phyloP scores from a whole-genome alignment of 768 basidiomycete genomes.

The Serendipita vermifera region DNA sequence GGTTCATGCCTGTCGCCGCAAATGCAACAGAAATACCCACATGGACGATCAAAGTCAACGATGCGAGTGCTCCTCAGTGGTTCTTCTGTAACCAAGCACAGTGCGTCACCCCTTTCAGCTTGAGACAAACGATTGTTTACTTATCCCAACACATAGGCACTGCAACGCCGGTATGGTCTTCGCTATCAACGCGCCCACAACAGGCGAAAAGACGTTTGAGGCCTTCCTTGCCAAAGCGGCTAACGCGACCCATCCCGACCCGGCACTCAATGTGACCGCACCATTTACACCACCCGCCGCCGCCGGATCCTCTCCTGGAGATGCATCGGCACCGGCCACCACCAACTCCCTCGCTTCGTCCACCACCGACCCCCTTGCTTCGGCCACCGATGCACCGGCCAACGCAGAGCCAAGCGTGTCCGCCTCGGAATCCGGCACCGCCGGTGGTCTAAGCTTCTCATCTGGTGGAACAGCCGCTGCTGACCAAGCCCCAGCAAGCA shows the following conservation, averaged over 20 bases:
- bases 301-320: too few relatives aligned
- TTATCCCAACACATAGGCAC: slow-evolving; percentile 1
- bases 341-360: too few relatives aligned
- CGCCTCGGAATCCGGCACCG: too few relatives aligned
- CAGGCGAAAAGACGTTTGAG: slow-evolving; percentile 32
- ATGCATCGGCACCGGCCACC: too few relatives aligned
- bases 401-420: too few relatives aligned
- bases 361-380: too few relatives aligned
- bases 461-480: too few relatives aligned
- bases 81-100: slow-evolving; percentile 9
- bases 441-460: too few relatives aligned
- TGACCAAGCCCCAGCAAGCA: too few relatives aligned
- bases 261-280: background rate
- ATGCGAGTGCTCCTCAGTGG: slow-evolving; percentile 21
- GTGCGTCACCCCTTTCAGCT: slow-evolving; percentile 24
- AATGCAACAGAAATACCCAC: slow-evolving; percentile 37
- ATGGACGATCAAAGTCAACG: slow-evolving; percentile 40
- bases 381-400: too few relatives aligned
- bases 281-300: background rate
- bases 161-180: slow-evolving; percentile 25
- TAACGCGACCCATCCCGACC: slow-evolving; percentile 12
- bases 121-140: slow-evolving; percentile 37
- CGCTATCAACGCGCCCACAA: slow-evolving; percentile 39
- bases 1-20: slow-evolving; percentile 35
- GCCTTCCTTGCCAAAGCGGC: slow-evolving; percentile 31